These are phyloP conservation scores for Yarrowia sp. DNA, from an alignment of 805 yeast species.

Conservation along the genomic window DNA sequence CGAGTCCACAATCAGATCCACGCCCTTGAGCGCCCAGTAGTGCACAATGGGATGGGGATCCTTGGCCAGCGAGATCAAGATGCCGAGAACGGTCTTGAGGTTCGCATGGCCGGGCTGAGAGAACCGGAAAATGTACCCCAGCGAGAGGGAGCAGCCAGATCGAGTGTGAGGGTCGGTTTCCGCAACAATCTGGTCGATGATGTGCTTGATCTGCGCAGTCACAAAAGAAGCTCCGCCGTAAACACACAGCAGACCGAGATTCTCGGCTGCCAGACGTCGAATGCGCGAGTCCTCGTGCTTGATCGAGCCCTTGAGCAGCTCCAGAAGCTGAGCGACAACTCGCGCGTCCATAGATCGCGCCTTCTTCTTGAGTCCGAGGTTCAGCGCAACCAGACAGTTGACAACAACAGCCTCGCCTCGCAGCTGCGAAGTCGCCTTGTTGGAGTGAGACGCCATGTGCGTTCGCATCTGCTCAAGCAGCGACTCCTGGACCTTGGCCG, in stretches of 20 bases:
- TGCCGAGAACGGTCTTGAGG: conserved; percentile 51
- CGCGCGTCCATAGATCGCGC: conserved; percentile 31
- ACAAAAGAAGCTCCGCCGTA: conserved; percentile 36
- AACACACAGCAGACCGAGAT: conserved; percentile 52
- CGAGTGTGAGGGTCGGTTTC: conserved; percentile 63
- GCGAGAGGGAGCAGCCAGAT: conserved; percentile 52
- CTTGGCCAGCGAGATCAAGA: conserved; percentile 55
- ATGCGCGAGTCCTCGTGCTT: conserved; percentile 44
- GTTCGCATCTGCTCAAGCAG: conserved; percentile 76
- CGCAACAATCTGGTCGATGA: conserved; percentile 65
- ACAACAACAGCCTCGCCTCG: conserved; percentile 50
- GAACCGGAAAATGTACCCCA: conserved; percentile 47
- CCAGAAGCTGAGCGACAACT: conserved; percentile 49
- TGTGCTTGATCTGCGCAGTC: conserved; percentile 48
- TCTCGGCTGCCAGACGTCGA: conserved; percentile 51
- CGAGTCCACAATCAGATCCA: conserved; percentile 55
- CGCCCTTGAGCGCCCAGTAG: conserved; percentile 63
- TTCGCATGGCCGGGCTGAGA: conserved; percentile 41
- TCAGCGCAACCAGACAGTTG: conserved; percentile 64
- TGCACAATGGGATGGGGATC: conserved; percentile 90
- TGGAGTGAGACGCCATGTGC: conserved; percentile 38
- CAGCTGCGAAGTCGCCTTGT: conserved; percentile 18
- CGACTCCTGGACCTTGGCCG: conserved; percentile 79
- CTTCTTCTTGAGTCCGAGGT: conserved; percentile 45
- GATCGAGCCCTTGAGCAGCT: conserved; percentile 49